These are phyloP conservation scores for Paraleonurus japonicus DNA, from an alignment of 257 asterid species.

Conservation along the genomic window DNA sequence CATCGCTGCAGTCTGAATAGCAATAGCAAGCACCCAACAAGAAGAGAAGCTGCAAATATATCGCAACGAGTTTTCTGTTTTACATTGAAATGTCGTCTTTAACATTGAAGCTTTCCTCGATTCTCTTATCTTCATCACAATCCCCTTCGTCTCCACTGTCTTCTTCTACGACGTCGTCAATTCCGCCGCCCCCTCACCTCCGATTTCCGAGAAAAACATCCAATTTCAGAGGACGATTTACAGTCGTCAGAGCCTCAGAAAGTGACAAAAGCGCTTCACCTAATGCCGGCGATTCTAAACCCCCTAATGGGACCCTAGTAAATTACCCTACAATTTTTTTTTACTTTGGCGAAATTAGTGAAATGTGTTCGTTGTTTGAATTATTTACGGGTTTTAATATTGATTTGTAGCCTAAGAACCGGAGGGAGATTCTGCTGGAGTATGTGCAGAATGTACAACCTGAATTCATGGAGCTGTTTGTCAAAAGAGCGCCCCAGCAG, in stretches of 20 bases:
- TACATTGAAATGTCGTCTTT: slow-evolving; percentile 56
- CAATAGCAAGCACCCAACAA: neutral
- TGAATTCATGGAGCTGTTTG: slow-evolving; percentile 93
- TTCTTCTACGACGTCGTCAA: slow-evolving; percentile 39
- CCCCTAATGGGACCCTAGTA: slow-evolving; percentile 73
- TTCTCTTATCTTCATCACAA: slow-evolving; percentile 38
- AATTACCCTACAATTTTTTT: neutral
- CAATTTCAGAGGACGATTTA: slow-evolving; percentile 38
- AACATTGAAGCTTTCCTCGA: slow-evolving; percentile 48
- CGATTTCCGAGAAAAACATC: slow-evolving; percentile 38
- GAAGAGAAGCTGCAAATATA: slow-evolving; percentile 19
- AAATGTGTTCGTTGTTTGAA: neutral
- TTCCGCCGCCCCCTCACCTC: slow-evolving; percentile 31
- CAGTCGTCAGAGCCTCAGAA: slow-evolving; percentile 50
- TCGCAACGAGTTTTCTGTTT: neutral
- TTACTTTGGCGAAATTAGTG: neutral
- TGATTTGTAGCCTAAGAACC: slow-evolving; percentile 58
- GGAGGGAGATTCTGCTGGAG: slow-evolving; percentile 88
- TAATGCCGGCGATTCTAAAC: slow-evolving; percentile 56
- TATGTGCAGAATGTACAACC: slow-evolving; percentile 96
- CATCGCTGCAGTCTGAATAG: neutral
- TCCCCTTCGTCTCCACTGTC: slow-evolving; percentile 32
- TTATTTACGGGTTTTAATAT: neutral
- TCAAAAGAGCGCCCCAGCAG: slow-evolving; percentile 93
- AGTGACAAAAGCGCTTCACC: slow-evolving; percentile 37